Evolutionary conservation across 495 filamentous ascomycete genomes (phyloP).

Genomic region (Lepraria neglecta): DNA sequence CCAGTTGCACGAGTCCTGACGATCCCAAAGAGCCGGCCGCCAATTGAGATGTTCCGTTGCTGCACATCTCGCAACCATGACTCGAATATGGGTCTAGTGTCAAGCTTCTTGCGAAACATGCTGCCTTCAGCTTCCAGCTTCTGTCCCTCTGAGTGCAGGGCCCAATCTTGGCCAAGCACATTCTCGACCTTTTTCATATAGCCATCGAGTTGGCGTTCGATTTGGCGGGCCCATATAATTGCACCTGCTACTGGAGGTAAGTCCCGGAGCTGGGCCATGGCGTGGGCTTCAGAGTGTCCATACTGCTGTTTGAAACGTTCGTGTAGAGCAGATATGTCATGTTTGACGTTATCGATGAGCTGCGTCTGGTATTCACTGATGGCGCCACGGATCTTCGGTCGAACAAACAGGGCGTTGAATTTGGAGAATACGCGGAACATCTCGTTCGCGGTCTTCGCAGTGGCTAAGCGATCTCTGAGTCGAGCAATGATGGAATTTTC

Average conservation of each 20-base stretch:
- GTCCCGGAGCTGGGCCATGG: constrained; percentile 94
- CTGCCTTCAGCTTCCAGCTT: constrained; percentile 83
- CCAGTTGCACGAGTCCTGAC: constrained; percentile 77
- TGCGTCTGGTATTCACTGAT: constrained; percentile 97
- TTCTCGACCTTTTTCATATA: constrained; percentile 99
- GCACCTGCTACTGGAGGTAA: constrained; percentile 91
- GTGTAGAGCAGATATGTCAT: constrained; percentile 85
- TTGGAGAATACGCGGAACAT: constrained; percentile 99
- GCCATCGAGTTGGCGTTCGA: constrained; percentile 84
- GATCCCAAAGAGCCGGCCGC: constrained; percentile 86
- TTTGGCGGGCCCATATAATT: constrained; percentile 95
- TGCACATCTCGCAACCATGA: constrained; percentile 90
- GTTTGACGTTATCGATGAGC: constrained; percentile 94
- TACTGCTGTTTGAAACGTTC: constrained; percentile 98
- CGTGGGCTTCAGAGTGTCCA: constrained; percentile 92
- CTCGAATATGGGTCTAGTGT: constrained; percentile 86
- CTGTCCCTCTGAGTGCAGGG: constrained; percentile 87
- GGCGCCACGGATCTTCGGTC: constrained; percentile 93
- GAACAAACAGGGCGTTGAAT: constrained; percentile 96
- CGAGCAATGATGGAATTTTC: constrained; percentile 98
- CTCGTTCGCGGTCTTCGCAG: constrained; percentile 91
- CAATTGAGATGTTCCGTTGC: constrained; percentile 78
- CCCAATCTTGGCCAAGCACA: constrained; percentile 89
- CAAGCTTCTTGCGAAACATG: constrained; percentile 90
- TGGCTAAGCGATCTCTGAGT: constrained; percentile 85